Evolutionary conservation across 2,329 filamentous ascomycete genomes (phyloP).

Genomic region (Beauveria varroae): DNA sequence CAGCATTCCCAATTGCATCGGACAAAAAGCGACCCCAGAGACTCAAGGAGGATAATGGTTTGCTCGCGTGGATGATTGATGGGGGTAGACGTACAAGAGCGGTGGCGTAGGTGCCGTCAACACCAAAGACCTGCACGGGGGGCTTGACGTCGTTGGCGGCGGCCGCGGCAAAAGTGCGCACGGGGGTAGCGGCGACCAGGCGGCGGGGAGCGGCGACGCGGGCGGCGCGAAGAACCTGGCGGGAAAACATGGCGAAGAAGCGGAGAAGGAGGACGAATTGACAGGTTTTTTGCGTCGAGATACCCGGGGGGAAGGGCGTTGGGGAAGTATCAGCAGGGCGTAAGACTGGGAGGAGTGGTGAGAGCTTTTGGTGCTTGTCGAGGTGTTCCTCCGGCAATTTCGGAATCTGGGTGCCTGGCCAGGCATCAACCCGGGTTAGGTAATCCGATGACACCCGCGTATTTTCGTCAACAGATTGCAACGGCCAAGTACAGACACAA

Average conservation of each 20-base stretch:
- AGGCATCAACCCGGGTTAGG: slow-evolving; percentile 29
- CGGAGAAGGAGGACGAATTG: slow-evolving; percentile 10
- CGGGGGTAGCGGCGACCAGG: slow-evolving; percentile 41
- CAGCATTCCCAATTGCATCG: not conserved
- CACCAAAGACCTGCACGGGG: slow-evolving; percentile 84
- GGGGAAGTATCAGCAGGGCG: not conserved
- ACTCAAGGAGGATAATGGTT: not conserved
- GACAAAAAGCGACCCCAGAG: not conserved
- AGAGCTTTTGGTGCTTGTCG: slow-evolving; percentile 26
- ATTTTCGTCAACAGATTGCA: not conserved
- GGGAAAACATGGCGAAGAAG: slow-evolving; percentile 46
- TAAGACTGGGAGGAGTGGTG: slow-evolving; percentile 13
- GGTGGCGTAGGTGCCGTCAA: slow-evolving; percentile 97
- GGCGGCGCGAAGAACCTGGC: slow-evolving; percentile 50
- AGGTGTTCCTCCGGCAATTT: slow-evolving; percentile 32
- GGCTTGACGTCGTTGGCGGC: slow-evolving; percentile 64
- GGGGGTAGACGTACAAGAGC: slow-evolving; percentile 69
- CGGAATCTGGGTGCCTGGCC: slow-evolving; percentile 33
- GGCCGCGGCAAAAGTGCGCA: slow-evolving; percentile 74
- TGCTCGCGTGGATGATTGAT: not conserved
- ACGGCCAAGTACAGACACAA: not conserved
- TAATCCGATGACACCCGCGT: slow-evolving; percentile 10
- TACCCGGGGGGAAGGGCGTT: slow-evolving; percentile 13
- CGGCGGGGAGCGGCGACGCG: slow-evolving; percentile 55
- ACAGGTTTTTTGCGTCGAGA: slow-evolving; percentile 20